These are phyloP conservation scores for Arthonia radiata DNA, from an alignment of 495 filamentous ascomycete species.

Conservation along the genomic window DNA sequence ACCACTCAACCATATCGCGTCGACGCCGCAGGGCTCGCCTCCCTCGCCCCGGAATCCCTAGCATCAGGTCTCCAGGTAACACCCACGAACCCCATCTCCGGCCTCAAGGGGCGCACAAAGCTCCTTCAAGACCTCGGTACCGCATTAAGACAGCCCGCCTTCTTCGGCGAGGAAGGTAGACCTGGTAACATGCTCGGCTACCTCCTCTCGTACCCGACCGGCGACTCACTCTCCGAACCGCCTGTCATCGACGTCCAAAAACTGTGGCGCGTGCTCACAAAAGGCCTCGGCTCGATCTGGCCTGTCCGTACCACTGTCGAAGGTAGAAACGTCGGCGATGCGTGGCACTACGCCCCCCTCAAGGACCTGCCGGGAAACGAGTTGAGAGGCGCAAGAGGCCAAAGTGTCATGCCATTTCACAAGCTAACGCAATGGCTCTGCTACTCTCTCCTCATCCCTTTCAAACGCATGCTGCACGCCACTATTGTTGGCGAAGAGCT, in stretches of 20 bases:
- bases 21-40: slow-evolving; percentile 56
- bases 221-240: slow-evolving; percentile 65
- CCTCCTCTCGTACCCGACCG: slow-evolving; percentile 72
- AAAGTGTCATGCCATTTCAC: slow-evolving; percentile 85
- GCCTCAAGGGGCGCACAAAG: slow-evolving; percentile 64
- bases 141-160: slow-evolving; percentile 56
- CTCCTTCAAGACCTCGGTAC: slow-evolving; percentile 52
- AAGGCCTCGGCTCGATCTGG: slow-evolving; percentile 73
- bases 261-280: slow-evolving; percentile 72
- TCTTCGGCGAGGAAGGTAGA: slow-evolving; percentile 63
- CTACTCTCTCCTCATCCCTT: slow-evolving; percentile 74
- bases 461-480: slow-evolving; percentile 49
- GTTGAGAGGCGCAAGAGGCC: too few species aligned
- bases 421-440: slow-evolving; percentile 79
- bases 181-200: slow-evolving; percentile 93
- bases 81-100: slow-evolving; percentile 58
- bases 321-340: slow-evolving; percentile 72
- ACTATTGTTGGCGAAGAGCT: slow-evolving; percentile 55
- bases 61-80: slow-evolving; percentile 63
- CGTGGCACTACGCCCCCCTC: slow-evolving; percentile 70
- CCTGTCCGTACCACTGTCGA: slow-evolving; percentile 71
- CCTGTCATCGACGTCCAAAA: slow-evolving; percentile 80
- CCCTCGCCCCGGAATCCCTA: slow-evolving; percentile 47
- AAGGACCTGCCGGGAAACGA: slow-evolving; percentile 53
- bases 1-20: slow-evolving; percentile 63